Percentiles rank a stretch among this genome's conserved stretches.
These are phyloP conservation scores for Gynandropsis gynandra DNA, from an alignment of 345 rosid genomes.

Conservation along the genomic window DNA sequence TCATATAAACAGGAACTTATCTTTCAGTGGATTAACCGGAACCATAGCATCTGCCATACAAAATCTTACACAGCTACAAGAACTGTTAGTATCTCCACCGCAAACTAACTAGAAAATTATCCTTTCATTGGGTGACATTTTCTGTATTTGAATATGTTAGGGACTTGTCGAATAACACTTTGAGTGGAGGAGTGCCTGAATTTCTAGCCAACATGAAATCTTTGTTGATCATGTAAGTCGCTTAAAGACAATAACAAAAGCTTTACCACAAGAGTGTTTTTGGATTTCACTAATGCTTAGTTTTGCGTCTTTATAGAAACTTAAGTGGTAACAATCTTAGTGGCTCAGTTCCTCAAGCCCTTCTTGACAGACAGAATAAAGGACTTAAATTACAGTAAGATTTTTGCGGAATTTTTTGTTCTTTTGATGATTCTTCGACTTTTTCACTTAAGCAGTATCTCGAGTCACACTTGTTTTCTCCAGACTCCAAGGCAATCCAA, in stretches of 20 bases:
- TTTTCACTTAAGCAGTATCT: neutral
- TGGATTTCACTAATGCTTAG: too few species aligned
- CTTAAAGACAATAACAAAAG: neutral
- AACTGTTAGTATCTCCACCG: slow-evolving; percentile 27
- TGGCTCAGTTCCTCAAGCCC: slow-evolving; percentile 44
- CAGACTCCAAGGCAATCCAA: slow-evolving; percentile 9
- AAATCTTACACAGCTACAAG: slow-evolving; percentile 25
- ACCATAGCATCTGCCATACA: slow-evolving; percentile 18
- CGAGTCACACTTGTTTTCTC: neutral
- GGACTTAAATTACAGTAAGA: slow-evolving; percentile 18
- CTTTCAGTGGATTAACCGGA: slow-evolving; percentile 33
- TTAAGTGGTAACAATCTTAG: slow-evolving; percentile 31
- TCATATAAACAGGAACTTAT: slow-evolving; percentile 30
- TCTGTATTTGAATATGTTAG: too few species aligned
- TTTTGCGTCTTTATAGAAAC: slow-evolving; percentile 29
- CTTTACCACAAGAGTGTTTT: too few species aligned
- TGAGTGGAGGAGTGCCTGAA: slow-evolving; percentile 37
- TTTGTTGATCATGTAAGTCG: slow-evolving; percentile 41
- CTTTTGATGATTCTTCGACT: neutral
- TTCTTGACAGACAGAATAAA: slow-evolving; percentile 24
- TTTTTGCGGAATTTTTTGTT: neutral
- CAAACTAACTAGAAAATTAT: too few species aligned
- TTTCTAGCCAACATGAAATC: slow-evolving; percentile 32
- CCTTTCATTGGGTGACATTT: too few species aligned
- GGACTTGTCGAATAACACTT: slow-evolving; percentile 32